Evolutionary conservation across 176 grass and related monocot species (phyloP), one percentile per base, ranked within the genome.

Genomic region (Juncus inflexus): DNA sequence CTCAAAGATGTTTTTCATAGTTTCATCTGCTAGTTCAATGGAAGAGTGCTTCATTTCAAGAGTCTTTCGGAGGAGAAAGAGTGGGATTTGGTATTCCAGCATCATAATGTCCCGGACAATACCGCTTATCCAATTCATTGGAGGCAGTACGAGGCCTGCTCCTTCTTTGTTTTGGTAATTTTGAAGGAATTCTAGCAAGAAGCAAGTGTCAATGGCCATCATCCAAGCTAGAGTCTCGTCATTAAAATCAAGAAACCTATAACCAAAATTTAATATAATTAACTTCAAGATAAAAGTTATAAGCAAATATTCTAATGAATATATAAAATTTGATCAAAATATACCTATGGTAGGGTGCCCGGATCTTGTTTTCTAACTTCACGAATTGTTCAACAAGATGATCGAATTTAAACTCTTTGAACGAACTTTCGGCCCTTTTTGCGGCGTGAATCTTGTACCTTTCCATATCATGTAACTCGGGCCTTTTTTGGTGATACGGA

Each of bases 31-130:
- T 3, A 74, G 77, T 2, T 87, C 70, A 7, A 6, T 41, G 2
- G 78, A 77, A 55, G 52, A 28, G 58, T 58, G 68, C 51, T 87
- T 83, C 62, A 73, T 55, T 38, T 87, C 84, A 28, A 91, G 50
- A 47, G 80, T 81, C 57, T 64, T 84, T 15, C 74, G 69, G 1
- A 91, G 67, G 6, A 87, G 70, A 67, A 87, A 81, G 39, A 87
- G 69, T 0, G 89, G 89, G 7, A 91, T 69, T 72, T 91, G 84
- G 77, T 87, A 87, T 80, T 91, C 89, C 1, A 91, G 70, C 89
- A 91, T 91, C 62, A 91, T 55, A 49, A 87, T 87, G 74, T 91
- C 89, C 0, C 77, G 60, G 0, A 87, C 75, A 1, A 91, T 87
- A 0, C 76, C 66, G 12, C n/a, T 69, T 84, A 92, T 87, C 61